Evolutionary conservation across 805 yeast species (phyloP).

Genomic region (Candida palmyrensis): DNA sequence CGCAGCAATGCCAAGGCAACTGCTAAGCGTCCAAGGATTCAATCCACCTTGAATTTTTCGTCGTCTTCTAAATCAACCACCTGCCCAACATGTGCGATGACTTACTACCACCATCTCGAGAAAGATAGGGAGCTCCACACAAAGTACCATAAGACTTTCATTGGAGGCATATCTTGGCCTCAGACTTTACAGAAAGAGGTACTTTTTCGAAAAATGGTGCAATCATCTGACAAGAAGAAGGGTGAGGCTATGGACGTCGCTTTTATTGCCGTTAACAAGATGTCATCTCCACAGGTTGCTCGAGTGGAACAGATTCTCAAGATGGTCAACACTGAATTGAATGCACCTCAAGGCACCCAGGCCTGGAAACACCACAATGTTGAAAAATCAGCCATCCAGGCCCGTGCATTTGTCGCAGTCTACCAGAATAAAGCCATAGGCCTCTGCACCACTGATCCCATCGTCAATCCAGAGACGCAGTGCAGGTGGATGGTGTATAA

Average conservation of each 20-base stretch:
- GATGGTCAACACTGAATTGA: conserved; percentile 55
- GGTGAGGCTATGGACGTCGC: too few species aligned
- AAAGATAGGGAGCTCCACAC: conserved; percentile 45
- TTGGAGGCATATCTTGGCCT: conserved; percentile 49
- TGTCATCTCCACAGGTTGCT: conserved; percentile 16
- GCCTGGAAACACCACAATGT: conserved; percentile 19
- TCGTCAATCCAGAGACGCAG: conserved; percentile 15
- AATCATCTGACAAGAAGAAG: too few species aligned
- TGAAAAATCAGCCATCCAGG: neutral
- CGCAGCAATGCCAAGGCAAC: too few species aligned
- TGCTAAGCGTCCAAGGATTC: too few species aligned
- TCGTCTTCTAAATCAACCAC: conserved; percentile 14
- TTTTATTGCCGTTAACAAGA: conserved; percentile 18
- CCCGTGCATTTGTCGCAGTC: conserved; percentile 44
- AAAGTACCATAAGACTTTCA: conserved; percentile 45
- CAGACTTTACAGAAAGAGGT: conserved; percentile 24
- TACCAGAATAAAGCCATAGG: conserved; percentile 48
- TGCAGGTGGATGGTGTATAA: conserved; percentile 60
- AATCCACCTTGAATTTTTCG: conserved; percentile 12
- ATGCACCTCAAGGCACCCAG: conserved; percentile 42
- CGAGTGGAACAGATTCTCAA: conserved; percentile 33
- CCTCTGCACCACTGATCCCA: conserved; percentile 47
- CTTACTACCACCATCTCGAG: conserved; percentile 37
- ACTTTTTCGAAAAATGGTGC: too few species aligned
- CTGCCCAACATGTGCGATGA: conserved; percentile 52